Conservation (phyloP, 768 basidiomycete genomes). For the Leccinum aurantiacum region DNA sequence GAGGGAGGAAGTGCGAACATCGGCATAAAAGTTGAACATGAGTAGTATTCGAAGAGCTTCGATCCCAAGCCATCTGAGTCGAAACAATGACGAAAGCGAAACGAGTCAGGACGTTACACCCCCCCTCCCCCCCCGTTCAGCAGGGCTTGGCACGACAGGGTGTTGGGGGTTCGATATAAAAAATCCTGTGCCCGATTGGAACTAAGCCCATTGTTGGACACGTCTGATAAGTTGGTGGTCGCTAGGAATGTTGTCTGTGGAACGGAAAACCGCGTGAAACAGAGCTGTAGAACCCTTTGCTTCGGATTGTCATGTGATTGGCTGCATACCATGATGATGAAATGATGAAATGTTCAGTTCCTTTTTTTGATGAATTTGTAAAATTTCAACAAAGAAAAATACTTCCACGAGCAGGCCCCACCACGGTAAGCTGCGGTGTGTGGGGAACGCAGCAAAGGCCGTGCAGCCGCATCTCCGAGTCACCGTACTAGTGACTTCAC, state of each 20-base stretch:
- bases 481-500: no score
- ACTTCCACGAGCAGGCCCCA: not conserved
- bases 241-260: not conserved
- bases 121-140: not conserved
- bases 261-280: constrained; percentile 1
- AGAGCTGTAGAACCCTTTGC: not conserved
- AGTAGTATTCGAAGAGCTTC: not conserved
- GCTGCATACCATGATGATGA: not conserved
- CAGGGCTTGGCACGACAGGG: not conserved
- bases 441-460: not conserved
- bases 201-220: not conserved
- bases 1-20: not conserved
- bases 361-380: not conserved
- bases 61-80: constrained; percentile 4
- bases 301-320: not conserved
- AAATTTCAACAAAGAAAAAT: not conserved
- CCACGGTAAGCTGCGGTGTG: not conserved
- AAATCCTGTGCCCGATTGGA: not conserved
- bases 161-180: not conserved
- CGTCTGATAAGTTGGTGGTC: not conserved
- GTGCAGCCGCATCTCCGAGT: not conserved
- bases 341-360: not conserved
- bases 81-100: not conserved
- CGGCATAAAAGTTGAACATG: not conserved
- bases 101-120: not conserved